These are phyloP conservation scores for Chlorella variabilis DNA, from an alignment of 163 green algal species.

Conservation along the genomic window DNA sequence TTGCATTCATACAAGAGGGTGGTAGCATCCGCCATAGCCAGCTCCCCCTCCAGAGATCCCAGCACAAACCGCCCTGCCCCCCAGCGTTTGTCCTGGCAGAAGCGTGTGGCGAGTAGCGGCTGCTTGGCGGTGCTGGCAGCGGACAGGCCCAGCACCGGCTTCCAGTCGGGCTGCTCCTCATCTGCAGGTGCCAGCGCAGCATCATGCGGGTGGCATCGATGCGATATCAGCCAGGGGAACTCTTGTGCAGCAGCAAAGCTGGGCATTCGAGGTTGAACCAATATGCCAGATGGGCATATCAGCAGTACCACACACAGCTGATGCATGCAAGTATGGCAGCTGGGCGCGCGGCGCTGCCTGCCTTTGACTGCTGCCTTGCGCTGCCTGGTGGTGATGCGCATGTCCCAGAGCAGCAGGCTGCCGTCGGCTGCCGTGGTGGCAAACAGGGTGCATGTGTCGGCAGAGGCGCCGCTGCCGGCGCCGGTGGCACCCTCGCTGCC, in stretches of 20 bases:
- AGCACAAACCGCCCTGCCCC: constrained; percentile 56
- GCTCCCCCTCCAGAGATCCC: constrained; percentile 75
- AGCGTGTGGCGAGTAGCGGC: constrained; percentile 46
- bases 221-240: too few relatives aligned
- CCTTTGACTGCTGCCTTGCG: constrained; percentile 9
- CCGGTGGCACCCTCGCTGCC: not conserved
- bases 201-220: too few relatives aligned
- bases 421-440: constrained; percentile 71
- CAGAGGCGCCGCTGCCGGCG: too few relatives aligned
- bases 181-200: constrained; percentile 48
- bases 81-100: constrained; percentile 52
- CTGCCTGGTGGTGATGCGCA: constrained; percentile 49
- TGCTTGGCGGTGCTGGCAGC: not conserved
- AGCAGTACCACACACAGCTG: not conserved
- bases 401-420: constrained; percentile 83
- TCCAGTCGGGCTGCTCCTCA: constrained; percentile 72
- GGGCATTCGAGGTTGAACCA: too few relatives aligned
- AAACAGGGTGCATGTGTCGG: constrained; percentile 74
- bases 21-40: constrained; percentile 61
- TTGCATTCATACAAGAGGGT: not conserved
- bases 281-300: too few relatives aligned
- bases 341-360: not conserved
- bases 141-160: constrained; percentile 44
- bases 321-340: not conserved
- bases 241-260: too few relatives aligned